Conservation (phyloP, 2,329 filamentous ascomycete species). For the Boeremia exigua region DNA sequence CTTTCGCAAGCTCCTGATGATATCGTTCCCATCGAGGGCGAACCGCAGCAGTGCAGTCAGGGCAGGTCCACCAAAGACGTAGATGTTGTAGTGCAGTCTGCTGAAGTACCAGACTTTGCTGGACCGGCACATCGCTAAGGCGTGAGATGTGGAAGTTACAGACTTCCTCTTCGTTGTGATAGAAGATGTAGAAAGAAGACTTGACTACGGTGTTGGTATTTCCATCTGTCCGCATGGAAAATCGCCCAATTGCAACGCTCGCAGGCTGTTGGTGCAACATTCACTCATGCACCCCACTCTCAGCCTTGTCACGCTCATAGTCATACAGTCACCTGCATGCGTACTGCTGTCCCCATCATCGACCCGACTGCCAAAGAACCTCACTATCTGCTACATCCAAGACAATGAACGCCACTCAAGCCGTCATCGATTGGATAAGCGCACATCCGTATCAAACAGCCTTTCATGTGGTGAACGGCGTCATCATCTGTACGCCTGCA, state of each 20-base stretch:
- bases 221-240: not conserved
- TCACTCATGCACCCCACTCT: not conserved
- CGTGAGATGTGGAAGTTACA: not conserved
- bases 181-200: not conserved
- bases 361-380: not conserved
- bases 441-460: conserved; percentile 33
- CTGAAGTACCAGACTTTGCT: conserved; percentile 25
- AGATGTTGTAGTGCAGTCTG: conserved; percentile 22
- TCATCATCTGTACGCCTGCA: conserved; percentile 31
- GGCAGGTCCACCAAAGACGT: conserved; percentile 14
- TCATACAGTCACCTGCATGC: not conserved
- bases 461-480: conserved; percentile 31
- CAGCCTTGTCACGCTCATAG: conserved; percentile 6
- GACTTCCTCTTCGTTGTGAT: not conserved
- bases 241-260: not conserved
- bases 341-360: not conserved
- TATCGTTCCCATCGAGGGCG: conserved; percentile 7
- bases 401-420: conserved; percentile 13
- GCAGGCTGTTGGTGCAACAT: not conserved
- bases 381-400: not conserved
- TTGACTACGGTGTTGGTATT: not conserved
- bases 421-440: conserved; percentile 25
- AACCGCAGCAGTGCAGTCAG: conserved; percentile 9
- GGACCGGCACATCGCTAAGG: conserved; percentile 15
- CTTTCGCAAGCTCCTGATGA: conserved; percentile 23